Evolutionary conservation across 2,329 filamentous ascomycete genomes (phyloP).

Genomic region (Lachnellula hyalina): DNA sequence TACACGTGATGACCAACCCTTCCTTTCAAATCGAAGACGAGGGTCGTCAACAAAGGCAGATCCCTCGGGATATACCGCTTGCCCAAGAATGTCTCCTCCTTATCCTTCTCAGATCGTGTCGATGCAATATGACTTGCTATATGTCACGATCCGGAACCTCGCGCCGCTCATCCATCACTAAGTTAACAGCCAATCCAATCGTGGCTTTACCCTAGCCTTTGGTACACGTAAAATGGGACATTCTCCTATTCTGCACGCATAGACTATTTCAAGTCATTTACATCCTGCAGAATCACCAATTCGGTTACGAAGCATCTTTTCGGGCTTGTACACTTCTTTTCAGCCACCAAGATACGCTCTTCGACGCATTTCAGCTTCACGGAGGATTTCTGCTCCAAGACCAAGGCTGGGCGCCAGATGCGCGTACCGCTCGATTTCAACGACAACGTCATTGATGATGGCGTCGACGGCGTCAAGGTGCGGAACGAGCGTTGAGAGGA

Average conservation of each 20-base stretch:
- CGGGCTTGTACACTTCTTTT: slow-evolving; percentile 1
- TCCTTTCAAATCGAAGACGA: too few species aligned
- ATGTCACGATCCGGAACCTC: not conserved
- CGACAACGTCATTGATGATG: slow-evolving; percentile 72
- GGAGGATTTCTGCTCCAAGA: slow-evolving; percentile 73
- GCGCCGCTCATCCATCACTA: not conserved
- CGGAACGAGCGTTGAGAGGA: slow-evolving; percentile 55
- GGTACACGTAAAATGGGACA: not conserved
- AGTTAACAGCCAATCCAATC: not conserved
- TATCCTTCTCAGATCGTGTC: not conserved
- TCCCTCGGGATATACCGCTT: not conserved
- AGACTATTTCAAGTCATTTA: not conserved
- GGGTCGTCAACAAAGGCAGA: too few species aligned
- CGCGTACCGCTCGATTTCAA: slow-evolving; percentile 69
- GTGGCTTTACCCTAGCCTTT: too few species aligned
- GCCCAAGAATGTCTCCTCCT: not conserved
- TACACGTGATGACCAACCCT: too few species aligned
- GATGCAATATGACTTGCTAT: not conserved
- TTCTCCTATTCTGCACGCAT: not conserved
- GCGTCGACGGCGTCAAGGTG: slow-evolving; percentile 60
- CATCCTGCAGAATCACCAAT: not conserved
- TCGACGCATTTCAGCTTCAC: slow-evolving; percentile 69
- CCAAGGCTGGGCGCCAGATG: slow-evolving; percentile 70
- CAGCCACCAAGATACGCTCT: slow-evolving; percentile 50
- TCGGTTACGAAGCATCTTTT: not conserved